phyloP scores from a whole-genome alignment of 2,329 filamentous ascomycete genomes.

The Trichoderma brevicompactum region DNA sequence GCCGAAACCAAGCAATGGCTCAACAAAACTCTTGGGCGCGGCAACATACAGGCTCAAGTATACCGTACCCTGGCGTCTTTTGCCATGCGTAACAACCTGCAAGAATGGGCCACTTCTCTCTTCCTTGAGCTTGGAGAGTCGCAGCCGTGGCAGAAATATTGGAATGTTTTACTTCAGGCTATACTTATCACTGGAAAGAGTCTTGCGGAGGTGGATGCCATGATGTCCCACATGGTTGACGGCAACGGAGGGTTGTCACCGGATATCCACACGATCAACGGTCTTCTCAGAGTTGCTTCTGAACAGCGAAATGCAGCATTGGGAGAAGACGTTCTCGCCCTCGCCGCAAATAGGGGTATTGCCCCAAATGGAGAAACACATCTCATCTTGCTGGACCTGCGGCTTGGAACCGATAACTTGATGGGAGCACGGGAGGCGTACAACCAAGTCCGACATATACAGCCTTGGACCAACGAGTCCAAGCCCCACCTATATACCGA shows the following conservation, averaged over 20 bases:
- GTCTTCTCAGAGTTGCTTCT: conserved; percentile 72
- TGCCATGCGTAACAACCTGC: conserved; percentile 61
- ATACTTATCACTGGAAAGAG: conserved; percentile 70
- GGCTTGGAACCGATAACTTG: conserved; percentile 73
- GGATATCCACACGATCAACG: conserved; percentile 75
- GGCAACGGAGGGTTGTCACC: conserved; percentile 58
- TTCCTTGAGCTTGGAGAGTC: conserved; percentile 58
- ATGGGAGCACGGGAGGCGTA: conserved; percentile 71
- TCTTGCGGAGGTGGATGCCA: conserved; percentile 54
- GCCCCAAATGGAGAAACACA: conserved; percentile 70
- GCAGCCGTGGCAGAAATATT: conserved; percentile 58
- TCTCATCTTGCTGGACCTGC: conserved; percentile 75
- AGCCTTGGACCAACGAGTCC: conserved; percentile 46
- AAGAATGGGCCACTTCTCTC: conserved; percentile 65
- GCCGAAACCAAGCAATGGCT: conserved; percentile 72
- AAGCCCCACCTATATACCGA: conserved; percentile 52
- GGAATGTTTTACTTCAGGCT: conserved; percentile 77
- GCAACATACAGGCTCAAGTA: conserved; percentile 33
- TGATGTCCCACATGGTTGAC: conserved; percentile 73
- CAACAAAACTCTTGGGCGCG: conserved; percentile 52
- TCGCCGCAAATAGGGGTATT: conserved; percentile 69
- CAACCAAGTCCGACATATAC: conserved; percentile 46
- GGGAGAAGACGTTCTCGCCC: conserved; percentile 71
- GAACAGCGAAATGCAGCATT: conserved; percentile 70
- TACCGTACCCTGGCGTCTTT: conserved; percentile 49